Evolutionary conservation across 305 asterid genomes (phyloP).

Genomic region (Fraxinus floribunda): DNA sequence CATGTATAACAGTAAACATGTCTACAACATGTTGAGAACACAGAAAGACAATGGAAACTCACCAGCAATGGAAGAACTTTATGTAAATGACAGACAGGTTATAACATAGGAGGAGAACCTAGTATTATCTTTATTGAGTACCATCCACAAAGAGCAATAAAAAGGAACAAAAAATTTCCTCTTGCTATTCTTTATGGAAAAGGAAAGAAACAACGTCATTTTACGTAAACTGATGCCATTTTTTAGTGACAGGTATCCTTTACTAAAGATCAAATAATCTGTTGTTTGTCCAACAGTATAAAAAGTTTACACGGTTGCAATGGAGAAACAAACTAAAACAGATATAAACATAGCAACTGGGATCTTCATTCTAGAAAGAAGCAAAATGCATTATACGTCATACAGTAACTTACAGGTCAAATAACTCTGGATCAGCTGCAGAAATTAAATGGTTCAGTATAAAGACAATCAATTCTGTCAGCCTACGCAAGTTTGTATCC

Average conservation of each 20-base stretch:
- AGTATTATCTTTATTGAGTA: not conserved
- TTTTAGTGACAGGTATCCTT: not conserved
- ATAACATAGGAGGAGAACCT: not conserved
- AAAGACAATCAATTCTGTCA: slow-evolving; percentile 78
- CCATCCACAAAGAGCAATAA: slow-evolving; percentile 1
- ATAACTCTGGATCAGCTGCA: slow-evolving; percentile 70
- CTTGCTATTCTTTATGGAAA: not conserved
- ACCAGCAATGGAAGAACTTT: not conserved
- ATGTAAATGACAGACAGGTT: not conserved
- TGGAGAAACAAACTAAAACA: not conserved
- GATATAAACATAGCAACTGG: not conserved
- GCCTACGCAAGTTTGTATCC: slow-evolving; percentile 76
- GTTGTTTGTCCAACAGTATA: not conserved
- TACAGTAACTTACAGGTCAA: slow-evolving; percentile 66
- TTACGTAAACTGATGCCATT: not conserved
- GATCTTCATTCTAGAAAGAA: not conserved
- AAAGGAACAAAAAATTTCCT: not conserved
- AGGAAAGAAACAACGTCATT: not conserved
- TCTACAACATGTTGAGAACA: not conserved
- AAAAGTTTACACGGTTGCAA: not conserved
- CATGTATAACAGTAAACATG: not conserved
- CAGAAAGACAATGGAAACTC: not conserved
- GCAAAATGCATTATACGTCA: not conserved
- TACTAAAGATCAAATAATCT: not conserved
- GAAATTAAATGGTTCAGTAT: slow-evolving; percentile 69